A percentile compares a stretch with the other conserved stretches of the same genome.
Evolutionary conservation across 768 basidiomycete species (phyloP).

Genomic region (Dacryopinax spathularia): DNA sequence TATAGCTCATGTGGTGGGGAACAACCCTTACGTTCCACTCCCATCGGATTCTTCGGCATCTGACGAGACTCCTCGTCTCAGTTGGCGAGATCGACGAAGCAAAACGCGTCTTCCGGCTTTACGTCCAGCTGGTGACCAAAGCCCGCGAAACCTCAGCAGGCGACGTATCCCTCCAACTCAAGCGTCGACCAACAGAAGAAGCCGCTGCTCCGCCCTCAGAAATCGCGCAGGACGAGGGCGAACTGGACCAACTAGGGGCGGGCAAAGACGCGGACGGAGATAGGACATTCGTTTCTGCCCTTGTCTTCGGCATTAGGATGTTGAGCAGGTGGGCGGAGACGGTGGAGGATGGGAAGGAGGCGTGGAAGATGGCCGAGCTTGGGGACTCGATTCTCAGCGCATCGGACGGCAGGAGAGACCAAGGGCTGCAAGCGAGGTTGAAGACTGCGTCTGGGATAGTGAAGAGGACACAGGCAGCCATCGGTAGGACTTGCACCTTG

Average conservation of each 20-base stretch:
- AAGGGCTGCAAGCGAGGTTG: slow-evolving; percentile 17
- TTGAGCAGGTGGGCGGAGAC: slow-evolving; percentile 37
- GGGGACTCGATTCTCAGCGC: slow-evolving; percentile 31
- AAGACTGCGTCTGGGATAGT: slow-evolving; percentile 43
- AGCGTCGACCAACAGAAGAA: slow-evolving; percentile 17
- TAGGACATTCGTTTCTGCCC: slow-evolving; percentile 56
- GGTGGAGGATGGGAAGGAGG: slow-evolving; percentile 30
- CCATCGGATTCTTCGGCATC: slow-evolving; percentile 67
- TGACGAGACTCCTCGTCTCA: slow-evolving; percentile 57
- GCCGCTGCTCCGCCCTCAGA: slow-evolving; percentile 11
- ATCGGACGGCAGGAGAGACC: slow-evolving; percentile 5
- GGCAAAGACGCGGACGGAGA: slow-evolving; percentile 48
- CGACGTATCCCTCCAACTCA: slow-evolving; percentile 22
- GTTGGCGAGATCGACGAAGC: slow-evolving; percentile 49
- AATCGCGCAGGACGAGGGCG: slow-evolving; percentile 7
- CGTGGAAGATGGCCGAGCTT: slow-evolving; percentile 45
- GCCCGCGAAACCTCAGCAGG: slow-evolving; percentile 45
- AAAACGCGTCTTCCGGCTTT: slow-evolving; percentile 61
- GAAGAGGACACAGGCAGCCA: slow-evolving; percentile 49
- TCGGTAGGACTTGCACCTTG: slow-evolving; percentile 36
- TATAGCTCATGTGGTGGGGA: slow-evolving; percentile 82
- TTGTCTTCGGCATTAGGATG: slow-evolving; percentile 66
- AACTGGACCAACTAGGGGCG: slow-evolving; percentile 9
- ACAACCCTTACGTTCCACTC: slow-evolving; percentile 90
- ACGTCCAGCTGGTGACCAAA: slow-evolving; percentile 73